Conservation (phyloP, 352 stramenopile genomes). For the Bremia lactucae region DNA sequence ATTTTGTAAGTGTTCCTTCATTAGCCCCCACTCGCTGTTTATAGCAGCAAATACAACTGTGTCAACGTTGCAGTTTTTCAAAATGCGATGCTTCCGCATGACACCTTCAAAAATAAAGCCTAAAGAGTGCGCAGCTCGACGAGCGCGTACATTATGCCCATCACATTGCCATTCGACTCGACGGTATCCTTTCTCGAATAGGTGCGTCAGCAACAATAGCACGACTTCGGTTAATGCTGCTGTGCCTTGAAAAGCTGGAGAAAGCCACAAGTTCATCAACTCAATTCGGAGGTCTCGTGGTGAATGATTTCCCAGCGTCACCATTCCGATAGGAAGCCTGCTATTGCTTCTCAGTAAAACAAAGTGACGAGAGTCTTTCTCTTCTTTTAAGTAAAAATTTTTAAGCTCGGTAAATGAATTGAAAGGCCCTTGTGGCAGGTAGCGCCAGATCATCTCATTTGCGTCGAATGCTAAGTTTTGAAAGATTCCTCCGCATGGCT, state of each 20-base stretch:
- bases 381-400: constrained; percentile 24
- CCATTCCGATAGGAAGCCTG: constrained; percentile 58
- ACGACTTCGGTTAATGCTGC: constrained; percentile 41
- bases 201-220: constrained; percentile 52
- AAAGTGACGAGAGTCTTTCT: constrained; percentile 38
- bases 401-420: constrained; percentile 23
- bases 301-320: constrained; percentile 63
- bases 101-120: constrained; percentile 85
- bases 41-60: constrained; percentile 76
- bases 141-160: constrained; percentile 76
- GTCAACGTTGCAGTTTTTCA: constrained; percentile 80
- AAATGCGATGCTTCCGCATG: constrained; percentile 76
- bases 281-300: constrained; percentile 68
- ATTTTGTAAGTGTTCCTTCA: constrained; percentile 53
- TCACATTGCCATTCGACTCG: constrained; percentile 84
- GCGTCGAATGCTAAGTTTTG: constrained; percentile 47
- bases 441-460: constrained; percentile 71
- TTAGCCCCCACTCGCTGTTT: constrained; percentile 78
- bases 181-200: constrained; percentile 75
- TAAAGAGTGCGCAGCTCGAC: constrained; percentile 63
- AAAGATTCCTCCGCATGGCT: constrained; percentile 42
- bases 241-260: constrained; percentile 61
- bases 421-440: constrained; percentile 61
- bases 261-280: constrained; percentile 73
- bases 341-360: constrained; percentile 47